phyloP scores from a whole-genome alignment of 495 filamentous ascomycete species.

The Penicillium diatomitis region DNA sequence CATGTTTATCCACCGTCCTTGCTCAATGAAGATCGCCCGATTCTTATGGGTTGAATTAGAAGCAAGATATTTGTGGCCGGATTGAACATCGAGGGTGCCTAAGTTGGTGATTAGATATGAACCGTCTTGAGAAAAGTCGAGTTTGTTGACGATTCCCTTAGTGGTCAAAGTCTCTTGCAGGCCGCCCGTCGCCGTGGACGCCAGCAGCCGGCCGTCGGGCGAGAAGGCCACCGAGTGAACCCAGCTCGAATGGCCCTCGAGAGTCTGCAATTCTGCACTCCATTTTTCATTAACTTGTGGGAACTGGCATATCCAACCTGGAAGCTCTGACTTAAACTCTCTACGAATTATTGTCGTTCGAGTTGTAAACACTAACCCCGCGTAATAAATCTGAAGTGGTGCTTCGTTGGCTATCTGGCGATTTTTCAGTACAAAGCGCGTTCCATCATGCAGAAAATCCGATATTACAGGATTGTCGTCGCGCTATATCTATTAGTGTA shows the following conservation, averaged over 20 bases:
- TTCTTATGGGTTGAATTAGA: background rate
- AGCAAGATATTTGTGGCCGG: conserved; percentile 1
- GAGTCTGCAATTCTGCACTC: no score
- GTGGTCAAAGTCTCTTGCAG: conserved; percentile 5
- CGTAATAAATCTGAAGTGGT: background rate
- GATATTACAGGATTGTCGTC: no score
- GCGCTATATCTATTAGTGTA: no score
- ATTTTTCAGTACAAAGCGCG: background rate
- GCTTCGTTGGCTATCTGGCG: background rate
- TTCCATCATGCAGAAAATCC: background rate
- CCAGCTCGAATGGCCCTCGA: background rate
- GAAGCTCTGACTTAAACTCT: no score
- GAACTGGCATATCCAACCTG: no score
- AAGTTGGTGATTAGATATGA: conserved; percentile 3
- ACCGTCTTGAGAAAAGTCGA: conserved; percentile 9
- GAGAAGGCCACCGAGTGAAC: background rate
- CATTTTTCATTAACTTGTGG: no score
- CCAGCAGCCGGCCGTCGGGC: background rate
- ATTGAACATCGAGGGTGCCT: conserved; percentile 3
- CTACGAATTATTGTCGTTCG: no score
- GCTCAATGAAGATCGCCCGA: conserved; percentile 2
- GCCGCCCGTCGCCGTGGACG: no score
- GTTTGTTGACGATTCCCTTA: conserved; percentile 1
- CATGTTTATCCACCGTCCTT: background rate
- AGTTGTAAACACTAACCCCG: background rate